These are phyloP conservation scores for Colletotrichum tanaceti DNA, from an alignment of 2,329 filamentous ascomycete species.

Conservation along the genomic window DNA sequence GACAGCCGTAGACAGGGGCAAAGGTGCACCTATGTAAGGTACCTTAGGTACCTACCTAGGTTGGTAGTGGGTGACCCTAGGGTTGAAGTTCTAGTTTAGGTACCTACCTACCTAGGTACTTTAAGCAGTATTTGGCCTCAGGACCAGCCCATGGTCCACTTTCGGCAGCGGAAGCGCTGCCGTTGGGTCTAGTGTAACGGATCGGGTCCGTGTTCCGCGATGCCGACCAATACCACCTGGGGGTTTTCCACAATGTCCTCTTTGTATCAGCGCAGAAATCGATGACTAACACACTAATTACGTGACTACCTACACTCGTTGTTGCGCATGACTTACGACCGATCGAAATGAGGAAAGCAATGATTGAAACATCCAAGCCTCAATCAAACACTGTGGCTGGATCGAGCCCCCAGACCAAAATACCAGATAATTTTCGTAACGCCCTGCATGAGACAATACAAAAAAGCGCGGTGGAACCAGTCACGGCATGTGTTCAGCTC, in stretches of 20 bases:
- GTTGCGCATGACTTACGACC: neutral
- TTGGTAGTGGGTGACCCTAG: neutral
- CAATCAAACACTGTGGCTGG: neutral
- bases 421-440: neutral
- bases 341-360: too few species aligned
- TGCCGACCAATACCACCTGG: neutral
- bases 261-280: too few species aligned
- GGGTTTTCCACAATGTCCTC: neutral
- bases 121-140: neutral
- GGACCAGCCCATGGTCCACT: neutral
- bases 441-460: neutral
- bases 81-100: neutral
- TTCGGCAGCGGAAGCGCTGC: conserved; percentile 7
- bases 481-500: neutral
- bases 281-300: too few species aligned
- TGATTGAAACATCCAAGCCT: neutral
- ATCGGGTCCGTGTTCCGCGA: conserved; percentile 9
- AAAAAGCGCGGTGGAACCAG: neutral
- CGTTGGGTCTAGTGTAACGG: neutral
- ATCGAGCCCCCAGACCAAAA: neutral
- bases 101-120: too few species aligned
- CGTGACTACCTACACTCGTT: too few species aligned
- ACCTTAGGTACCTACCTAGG: too few species aligned
- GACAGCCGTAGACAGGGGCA: too few species aligned
- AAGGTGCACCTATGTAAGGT: neutral